Conservation (phyloP, 1,284 basidiomycete genomes). For the Rhodotorula mucilaginosa region DNA sequence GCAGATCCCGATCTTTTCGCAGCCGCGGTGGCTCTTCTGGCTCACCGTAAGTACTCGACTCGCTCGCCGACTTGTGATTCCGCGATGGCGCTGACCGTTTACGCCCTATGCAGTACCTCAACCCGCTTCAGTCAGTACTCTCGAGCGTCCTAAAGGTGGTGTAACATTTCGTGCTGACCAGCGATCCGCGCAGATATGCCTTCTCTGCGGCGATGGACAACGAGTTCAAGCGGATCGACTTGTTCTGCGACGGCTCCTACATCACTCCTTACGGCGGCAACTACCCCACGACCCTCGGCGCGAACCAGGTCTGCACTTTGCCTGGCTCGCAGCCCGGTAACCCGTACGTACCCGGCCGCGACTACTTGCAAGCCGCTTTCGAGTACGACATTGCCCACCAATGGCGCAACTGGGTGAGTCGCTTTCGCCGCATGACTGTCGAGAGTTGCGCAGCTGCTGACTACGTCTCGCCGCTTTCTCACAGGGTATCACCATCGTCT, state of each 20-base stretch:
- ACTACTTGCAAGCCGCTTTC: constrained; percentile 59
- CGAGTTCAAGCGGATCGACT: constrained; percentile 53
- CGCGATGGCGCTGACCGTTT: too few relatives aligned
- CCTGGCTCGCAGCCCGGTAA: constrained; percentile 46
- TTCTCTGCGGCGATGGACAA: constrained; percentile 54
- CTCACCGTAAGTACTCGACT: constrained; percentile 13
- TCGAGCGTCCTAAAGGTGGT: neutral
- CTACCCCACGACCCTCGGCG: constrained; percentile 49
- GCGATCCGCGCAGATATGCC: constrained; percentile 51
- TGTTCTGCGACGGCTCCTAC: constrained; percentile 66
- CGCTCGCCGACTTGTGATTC: constrained; percentile 24
- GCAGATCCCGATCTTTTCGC: constrained; percentile 18
- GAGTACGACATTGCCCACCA: constrained; percentile 62
- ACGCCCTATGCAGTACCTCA: neutral
- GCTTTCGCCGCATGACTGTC: neutral
- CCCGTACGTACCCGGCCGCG: constrained; percentile 52
- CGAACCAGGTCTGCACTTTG: constrained; percentile 44
- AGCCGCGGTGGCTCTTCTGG: constrained; percentile 29
- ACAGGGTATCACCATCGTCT: constrained; percentile 52
- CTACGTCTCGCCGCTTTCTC: constrained; percentile 28
- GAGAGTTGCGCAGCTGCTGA: neutral
- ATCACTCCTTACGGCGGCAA: constrained; percentile 60
- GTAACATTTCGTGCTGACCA: constrained; percentile 52
- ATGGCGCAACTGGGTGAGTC: constrained; percentile 62
- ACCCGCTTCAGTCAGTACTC: constrained; percentile 1